Percentiles rank a stretch among this genome's conserved stretches.
Evolutionary conservation across 2,329 filamentous ascomycete species (phyloP).

Genomic region (Pseudogymnoascus sp.): DNA sequence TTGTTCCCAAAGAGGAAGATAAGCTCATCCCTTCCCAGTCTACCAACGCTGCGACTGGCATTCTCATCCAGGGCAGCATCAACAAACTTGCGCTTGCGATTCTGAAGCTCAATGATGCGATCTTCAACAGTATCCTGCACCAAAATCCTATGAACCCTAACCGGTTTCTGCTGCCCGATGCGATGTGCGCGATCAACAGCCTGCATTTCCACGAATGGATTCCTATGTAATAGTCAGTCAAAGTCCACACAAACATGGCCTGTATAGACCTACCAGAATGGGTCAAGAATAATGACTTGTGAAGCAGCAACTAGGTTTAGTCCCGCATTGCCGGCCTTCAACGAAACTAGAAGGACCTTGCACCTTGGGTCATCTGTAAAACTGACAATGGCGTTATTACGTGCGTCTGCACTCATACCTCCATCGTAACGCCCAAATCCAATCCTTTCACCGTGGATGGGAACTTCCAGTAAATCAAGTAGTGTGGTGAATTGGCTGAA

Average conservation of each 20-base stretch:
- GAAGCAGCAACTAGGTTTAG: conserved; percentile 78
- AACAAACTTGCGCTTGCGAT: conserved; percentile 69
- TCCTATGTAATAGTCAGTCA: conserved; percentile 29
- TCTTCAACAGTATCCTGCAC: conserved; percentile 77
- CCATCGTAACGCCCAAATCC: conserved; percentile 63
- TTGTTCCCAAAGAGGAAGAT: conserved; percentile 51
- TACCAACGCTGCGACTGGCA: conserved; percentile 55
- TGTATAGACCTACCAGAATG: conserved; percentile 56
- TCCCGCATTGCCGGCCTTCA: conserved; percentile 76
- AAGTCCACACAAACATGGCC: not conserved
- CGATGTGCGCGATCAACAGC: conserved; percentile 84
- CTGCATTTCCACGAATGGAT: conserved; percentile 86
- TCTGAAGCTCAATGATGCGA: conserved; percentile 69
- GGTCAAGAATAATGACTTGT: conserved; percentile 83
- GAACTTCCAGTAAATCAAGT: conserved; percentile 68
- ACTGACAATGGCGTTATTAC: conserved; percentile 56
- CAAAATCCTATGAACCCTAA: conserved; percentile 73
- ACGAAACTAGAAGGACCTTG: conserved; percentile 66
- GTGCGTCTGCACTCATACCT: conserved; percentile 57
- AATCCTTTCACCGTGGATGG: conserved; percentile 47
- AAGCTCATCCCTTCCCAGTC: conserved; percentile 59
- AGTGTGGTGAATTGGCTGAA: conserved; percentile 77
- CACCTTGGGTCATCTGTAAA: conserved; percentile 52
- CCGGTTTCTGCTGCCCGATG: conserved; percentile 67
- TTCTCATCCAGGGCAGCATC: conserved; percentile 72